These are phyloP conservation scores for Hyaloscypha variabilis DNA, from an alignment of 495 filamentous ascomycete species.

Conservation along the genomic window DNA sequence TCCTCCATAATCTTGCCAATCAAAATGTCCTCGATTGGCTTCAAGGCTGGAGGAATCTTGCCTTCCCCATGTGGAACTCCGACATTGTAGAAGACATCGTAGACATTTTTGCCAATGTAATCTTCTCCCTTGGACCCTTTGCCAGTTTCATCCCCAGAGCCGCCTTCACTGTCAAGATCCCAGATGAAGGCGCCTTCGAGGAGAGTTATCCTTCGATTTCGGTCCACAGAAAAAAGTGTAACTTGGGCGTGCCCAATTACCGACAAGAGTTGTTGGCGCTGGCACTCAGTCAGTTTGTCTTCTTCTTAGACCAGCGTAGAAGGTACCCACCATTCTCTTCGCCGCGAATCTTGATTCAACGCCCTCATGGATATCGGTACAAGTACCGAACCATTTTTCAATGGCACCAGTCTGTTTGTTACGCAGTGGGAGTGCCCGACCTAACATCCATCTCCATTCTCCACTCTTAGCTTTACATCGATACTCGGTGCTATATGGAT, in stretches of 20 bases:
- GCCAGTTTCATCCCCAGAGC: conserved; percentile 27
- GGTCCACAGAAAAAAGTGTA: conserved; percentile 68
- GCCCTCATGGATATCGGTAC: conserved; percentile 67
- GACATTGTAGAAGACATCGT: conserved; percentile 54
- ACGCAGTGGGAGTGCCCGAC: conserved; percentile 61
- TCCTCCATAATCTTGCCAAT: conserved; percentile 51
- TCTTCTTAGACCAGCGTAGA: background rate
- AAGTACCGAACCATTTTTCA: conserved; percentile 75
- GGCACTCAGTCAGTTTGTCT: background rate
- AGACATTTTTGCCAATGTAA: conserved; percentile 60
- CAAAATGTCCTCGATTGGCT: conserved; percentile 60
- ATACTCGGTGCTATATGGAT: conserved; percentile 67
- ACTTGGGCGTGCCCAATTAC: conserved; percentile 70
- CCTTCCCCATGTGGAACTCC: conserved; percentile 35
- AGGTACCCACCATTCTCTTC: conserved; percentile 42
- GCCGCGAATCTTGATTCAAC: conserved; percentile 62
- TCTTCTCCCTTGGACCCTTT: conserved; percentile 31
- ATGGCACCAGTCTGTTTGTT: conserved; percentile 63
- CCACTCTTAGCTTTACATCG: conserved; percentile 63
- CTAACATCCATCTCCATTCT: conserved; percentile 74
- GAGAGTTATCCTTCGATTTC: conserved; percentile 56
- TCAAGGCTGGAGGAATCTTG: conserved; percentile 47
- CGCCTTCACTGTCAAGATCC: conserved; percentile 39
- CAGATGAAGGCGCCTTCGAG: conserved; percentile 64
- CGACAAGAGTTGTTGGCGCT: conserved; percentile 61